Conservation (phyloP, 1,284 basidiomycete genomes). For the Melampsora larici-populina region DNA sequence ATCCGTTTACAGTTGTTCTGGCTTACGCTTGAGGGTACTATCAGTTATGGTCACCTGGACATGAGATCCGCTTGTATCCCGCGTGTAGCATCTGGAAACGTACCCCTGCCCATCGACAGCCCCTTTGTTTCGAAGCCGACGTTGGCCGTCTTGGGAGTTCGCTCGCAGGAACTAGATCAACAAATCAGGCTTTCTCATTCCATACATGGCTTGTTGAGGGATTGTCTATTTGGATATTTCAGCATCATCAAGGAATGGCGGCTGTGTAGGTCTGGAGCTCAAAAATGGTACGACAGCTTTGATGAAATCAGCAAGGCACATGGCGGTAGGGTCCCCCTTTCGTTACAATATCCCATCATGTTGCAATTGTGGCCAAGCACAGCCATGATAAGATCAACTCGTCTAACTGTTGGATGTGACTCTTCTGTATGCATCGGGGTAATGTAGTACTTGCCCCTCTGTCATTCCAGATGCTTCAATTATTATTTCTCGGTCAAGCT, state of each 20-base stretch:
- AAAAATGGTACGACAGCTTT: constrained; percentile 39
- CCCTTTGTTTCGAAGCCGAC: constrained; percentile 7
- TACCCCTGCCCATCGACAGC: background rate
- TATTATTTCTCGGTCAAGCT: constrained; percentile 24
- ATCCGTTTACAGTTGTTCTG: constrained; percentile 21
- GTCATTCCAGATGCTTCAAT: constrained; percentile 35
- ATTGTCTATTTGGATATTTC: constrained; percentile 31
- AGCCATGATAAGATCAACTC: no score
- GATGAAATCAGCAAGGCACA: constrained; percentile 23
- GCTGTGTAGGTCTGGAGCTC: constrained; percentile 4
- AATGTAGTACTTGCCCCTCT: constrained; percentile 1
- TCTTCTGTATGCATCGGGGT: no score
- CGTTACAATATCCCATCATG: background rate
- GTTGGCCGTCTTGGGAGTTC: constrained; percentile 19
- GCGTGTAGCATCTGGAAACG: background rate
- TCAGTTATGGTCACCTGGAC: constrained; percentile 16
- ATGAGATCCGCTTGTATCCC: constrained; percentile 1
- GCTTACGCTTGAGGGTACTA: background rate
- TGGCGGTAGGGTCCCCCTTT: background rate
- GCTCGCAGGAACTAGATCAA: constrained; percentile 23
- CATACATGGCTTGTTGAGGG: constrained; percentile 32
- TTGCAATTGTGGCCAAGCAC: no score
- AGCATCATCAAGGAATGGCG: constrained; percentile 36
- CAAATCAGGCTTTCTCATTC: constrained; percentile 29
- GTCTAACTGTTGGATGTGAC: no score